phyloP scores from a whole-genome alignment of 2,329 filamentous ascomycete genomes.

The Dothiorella sarmentorum region DNA sequence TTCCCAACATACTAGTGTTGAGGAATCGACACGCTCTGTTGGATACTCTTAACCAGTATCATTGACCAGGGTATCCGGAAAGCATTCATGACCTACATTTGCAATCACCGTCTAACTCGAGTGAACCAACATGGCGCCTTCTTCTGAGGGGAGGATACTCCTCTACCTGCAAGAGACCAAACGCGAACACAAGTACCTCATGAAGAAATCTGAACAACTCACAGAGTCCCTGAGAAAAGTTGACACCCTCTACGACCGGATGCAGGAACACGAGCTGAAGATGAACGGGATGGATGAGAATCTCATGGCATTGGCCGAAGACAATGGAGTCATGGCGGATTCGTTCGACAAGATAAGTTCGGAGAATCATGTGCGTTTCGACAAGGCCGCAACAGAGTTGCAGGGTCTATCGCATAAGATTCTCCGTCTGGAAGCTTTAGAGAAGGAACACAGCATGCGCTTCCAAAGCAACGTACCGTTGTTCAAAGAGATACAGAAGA shows the following conservation, averaged over 20 bases:
- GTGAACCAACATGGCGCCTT: neutral
- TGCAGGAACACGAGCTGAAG: conserved; percentile 4
- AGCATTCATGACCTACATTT: too few species aligned
- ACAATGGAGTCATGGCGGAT: neutral
- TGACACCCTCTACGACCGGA: neutral
- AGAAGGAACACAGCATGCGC: neutral
- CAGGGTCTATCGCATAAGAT: conserved; percentile 18
- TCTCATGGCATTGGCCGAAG: neutral
- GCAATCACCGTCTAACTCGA: too few species aligned
- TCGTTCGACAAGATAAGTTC: neutral
- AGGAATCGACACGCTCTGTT: too few species aligned
- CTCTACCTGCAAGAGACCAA: conserved; percentile 8
- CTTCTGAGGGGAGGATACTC: neutral
- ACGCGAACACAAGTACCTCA: conserved; percentile 5
- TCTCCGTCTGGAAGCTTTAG: neutral
- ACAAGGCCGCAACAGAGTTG: conserved; percentile 9
- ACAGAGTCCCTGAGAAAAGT: neutral
- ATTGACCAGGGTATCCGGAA: too few species aligned
- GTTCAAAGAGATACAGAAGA: neutral
- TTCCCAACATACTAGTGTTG: too few species aligned
- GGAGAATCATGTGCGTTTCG: neutral
- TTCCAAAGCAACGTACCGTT: neutral
- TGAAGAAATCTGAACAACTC: conserved; percentile 18
- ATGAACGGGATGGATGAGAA: conserved; percentile 10
- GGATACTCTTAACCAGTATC: too few species aligned